phyloP scores from a whole-genome alignment of 257 asterid species.

The Coffea canephora region DNA sequence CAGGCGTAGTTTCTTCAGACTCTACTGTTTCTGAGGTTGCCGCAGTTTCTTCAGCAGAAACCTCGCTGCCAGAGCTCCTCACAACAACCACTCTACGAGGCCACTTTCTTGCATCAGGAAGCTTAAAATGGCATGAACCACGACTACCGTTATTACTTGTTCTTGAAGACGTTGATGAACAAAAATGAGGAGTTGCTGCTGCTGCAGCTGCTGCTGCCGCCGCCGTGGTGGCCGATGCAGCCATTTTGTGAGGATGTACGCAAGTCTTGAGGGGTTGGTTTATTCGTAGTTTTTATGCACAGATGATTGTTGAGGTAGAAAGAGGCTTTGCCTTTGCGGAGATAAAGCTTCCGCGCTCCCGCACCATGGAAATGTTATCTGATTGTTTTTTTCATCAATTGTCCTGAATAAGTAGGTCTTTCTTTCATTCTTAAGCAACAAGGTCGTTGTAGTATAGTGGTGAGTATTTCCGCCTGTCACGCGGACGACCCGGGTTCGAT shows the following conservation, averaged over 20 bases:
- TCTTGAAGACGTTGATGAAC: conserved; percentile 15
- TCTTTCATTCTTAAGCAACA: too few species aligned
- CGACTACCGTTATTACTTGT: neutral
- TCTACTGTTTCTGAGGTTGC: conserved; percentile 21
- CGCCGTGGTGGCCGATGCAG: conserved; percentile 36
- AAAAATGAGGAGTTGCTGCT: conserved; percentile 22
- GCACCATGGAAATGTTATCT: neutral
- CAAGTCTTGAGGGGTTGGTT: neutral
- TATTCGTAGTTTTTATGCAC: too few species aligned
- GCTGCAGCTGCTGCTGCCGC: conserved; percentile 1
- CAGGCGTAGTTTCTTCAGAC: conserved; percentile 22
- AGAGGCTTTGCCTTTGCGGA: neutral
- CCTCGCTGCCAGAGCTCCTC: conserved; percentile 31
- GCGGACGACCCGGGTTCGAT: conserved; percentile 88
- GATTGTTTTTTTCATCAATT: too few species aligned
- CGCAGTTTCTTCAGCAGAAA: conserved; percentile 19
- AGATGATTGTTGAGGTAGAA: too few species aligned
- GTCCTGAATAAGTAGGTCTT: too few species aligned
- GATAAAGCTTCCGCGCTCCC: conserved; percentile 8
- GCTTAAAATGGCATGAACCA: neutral
- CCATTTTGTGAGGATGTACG: conserved; percentile 18
- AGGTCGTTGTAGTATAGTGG: conserved; percentile 92
- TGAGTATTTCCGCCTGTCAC: conserved; percentile 98
- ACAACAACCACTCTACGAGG: conserved; percentile 7
- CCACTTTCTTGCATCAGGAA: conserved; percentile 1